Conservation (phyloP, 2,329 filamentous ascomycete genomes). For the Aspergillus luchuensis region DNA sequence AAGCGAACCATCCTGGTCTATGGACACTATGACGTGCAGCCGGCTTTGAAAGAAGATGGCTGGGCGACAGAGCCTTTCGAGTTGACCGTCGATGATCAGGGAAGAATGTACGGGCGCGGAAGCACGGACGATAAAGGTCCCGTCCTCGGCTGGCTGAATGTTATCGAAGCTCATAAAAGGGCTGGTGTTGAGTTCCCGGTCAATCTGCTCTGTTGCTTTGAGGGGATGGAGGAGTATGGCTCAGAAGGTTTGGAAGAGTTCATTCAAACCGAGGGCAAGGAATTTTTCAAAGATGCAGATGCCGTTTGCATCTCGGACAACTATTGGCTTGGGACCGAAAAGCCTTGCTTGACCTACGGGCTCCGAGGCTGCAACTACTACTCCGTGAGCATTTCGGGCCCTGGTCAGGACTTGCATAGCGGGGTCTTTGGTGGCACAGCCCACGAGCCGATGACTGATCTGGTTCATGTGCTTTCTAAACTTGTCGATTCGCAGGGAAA, state of each 20-base stretch:
- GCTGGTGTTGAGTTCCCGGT: conserved; percentile 93
- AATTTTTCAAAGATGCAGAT: conserved; percentile 92
- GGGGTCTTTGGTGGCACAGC: conserved; percentile 96
- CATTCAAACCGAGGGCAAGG: conserved; percentile 86
- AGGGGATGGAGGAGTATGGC: conserved; percentile 99
- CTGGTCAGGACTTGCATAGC: conserved; percentile 90
- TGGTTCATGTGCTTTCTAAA: conserved; percentile 77
- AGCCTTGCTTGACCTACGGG: conserved; percentile 96
- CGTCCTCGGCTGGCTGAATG: conserved; percentile 95
- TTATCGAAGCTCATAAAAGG: conserved; percentile 96
- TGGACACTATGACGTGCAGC: conserved; percentile 98
- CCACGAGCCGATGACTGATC: conserved; percentile 97
- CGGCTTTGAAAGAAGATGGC: conserved; percentile 87
- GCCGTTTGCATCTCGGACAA: conserved; percentile 99
- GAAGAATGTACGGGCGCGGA: conserved; percentile 93
- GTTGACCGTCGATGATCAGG: conserved; percentile 83
- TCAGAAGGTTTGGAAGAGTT: conserved; percentile 95
- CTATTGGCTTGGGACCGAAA: conserved; percentile 99
- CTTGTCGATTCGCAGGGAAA: conserved; percentile 89
- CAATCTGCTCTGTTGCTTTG: conserved; percentile 98
- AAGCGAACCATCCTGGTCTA: conserved; percentile 97
- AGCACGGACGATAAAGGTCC: conserved; percentile 98
- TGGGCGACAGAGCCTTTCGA: conserved; percentile 96
- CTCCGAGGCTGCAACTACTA: conserved; percentile 99
- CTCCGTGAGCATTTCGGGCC: conserved; percentile 84